Base-by-base conservation (phyloP, 768 basidiomycete genomes). In the Boletus vinaceobasis region DNA sequence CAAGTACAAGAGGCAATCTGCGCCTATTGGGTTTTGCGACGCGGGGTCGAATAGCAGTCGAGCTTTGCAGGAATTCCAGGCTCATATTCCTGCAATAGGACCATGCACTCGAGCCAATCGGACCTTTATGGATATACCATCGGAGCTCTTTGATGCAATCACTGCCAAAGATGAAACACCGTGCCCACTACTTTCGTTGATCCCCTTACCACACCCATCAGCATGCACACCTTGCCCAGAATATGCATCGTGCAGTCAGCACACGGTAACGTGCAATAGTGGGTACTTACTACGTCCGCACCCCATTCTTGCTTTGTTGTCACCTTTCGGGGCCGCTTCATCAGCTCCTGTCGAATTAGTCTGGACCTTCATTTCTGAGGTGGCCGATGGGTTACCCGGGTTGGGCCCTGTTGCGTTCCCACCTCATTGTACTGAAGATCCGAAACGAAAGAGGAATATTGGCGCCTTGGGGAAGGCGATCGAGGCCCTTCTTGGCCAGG, bases 401-500 rank as follows among this genome's bases (percentile, higher is more conserved):
- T 71, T 90, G 23, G 88, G 90, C n/a, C 81, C 87, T 56, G 78
- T 93, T 38, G 88, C 84, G 21, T 75, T 93, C 48, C 83, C 90
- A 26, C 87, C 88, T 38, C 77, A 81, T 43, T 93, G 91, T 65
- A 73, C 84, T 46, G 86, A 87, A 73, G 90, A 93, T 71, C 88
- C 88, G 50, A 81, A 75, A 65, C 76, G 90, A 65, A 90, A 85
- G 72, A 73, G 77, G 50, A 78, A 86, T 60, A 88, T 93, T 43
- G 89, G 89, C 35, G 79, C 74, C 21, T 73, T 94, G 51, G 92
- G 88, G 1, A 88, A 84, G 62, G 81, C 80, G 10, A 80, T 93
- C 48, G 88, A 90, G 68, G 72, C 76, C 29, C 69, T 80, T 44
- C 76, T 90, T 53, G 82, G 82, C 11, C 76, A 80, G 62, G 83